phyloP scores from a whole-genome alignment of 805 yeast genomes.

The Metschnikowia continentalis region DNA sequence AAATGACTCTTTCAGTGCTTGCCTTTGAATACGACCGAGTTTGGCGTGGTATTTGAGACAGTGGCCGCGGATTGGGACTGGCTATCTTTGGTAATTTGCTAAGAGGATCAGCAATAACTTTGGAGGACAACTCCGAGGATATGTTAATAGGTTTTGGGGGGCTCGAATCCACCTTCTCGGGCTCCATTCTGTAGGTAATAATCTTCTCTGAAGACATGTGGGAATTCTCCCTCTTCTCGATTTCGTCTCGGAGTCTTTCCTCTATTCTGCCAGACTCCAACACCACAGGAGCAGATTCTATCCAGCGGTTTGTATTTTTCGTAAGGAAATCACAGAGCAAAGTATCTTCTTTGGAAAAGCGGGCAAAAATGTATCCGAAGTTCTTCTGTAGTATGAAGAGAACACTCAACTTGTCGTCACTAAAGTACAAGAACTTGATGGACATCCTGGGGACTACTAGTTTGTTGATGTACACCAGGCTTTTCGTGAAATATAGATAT shows the following conservation, averaged over 20 bases:
- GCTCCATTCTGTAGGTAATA: neutral
- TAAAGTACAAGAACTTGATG: slow-evolving; percentile 9
- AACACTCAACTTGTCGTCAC: slow-evolving; percentile 4
- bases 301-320: neutral
- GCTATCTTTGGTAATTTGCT: neutral
- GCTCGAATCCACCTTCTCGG: neutral
- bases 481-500: slow-evolving; percentile 8
- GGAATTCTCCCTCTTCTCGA: slow-evolving; percentile 6
- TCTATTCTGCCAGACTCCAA: slow-evolving; percentile 1
- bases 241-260: slow-evolving; percentile 4
- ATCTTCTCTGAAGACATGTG: slow-evolving; percentile 1
- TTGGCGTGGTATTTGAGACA: neutral
- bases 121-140: neutral
- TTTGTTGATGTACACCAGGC: slow-evolving; percentile 13
- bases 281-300: neutral
- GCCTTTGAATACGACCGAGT: neutral
- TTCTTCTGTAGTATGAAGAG: slow-evolving; percentile 13
- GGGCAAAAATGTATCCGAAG: slow-evolving; percentile 13
- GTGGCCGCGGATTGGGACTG: neutral
- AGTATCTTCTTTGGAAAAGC: slow-evolving; percentile 2
- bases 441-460: slow-evolving; percentile 13
- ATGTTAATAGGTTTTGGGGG: neutral
- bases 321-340: slow-evolving; percentile 2
- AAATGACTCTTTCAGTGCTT: slow-evolving; percentile 3
- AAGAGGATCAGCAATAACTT: neutral